Conservation (phyloP, 164 flowering plant species). For the Nymphaea thermarum region DNA sequence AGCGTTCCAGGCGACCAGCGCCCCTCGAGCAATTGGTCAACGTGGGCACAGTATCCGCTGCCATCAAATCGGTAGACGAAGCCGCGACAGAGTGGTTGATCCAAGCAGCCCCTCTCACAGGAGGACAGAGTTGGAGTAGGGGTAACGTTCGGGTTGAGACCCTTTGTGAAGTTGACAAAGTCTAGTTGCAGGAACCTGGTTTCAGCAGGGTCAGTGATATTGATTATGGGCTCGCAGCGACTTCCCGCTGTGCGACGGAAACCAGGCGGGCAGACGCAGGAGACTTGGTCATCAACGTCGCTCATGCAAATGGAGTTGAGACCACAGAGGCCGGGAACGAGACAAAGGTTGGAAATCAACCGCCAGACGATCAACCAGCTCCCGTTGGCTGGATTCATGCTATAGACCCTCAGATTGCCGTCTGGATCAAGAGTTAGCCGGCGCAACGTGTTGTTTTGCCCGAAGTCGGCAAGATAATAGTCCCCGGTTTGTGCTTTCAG, state of each 20-base stretch:
- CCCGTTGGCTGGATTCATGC: slow-evolving; percentile 14
- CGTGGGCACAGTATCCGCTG: slow-evolving; percentile 28
- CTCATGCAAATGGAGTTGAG: slow-evolving; percentile 34
- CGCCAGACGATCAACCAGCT: slow-evolving; percentile 44
- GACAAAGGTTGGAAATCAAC: slow-evolving; percentile 34
- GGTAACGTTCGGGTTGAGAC: background rate
- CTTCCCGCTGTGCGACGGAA: slow-evolving; percentile 7
- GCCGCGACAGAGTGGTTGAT: slow-evolving; percentile 28
- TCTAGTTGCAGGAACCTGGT: slow-evolving; percentile 44
- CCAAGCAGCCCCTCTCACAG: slow-evolving; percentile 27
- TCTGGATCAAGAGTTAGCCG: slow-evolving; percentile 42
- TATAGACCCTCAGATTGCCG: slow-evolving; percentile 48
- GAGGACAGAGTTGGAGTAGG: slow-evolving; percentile 7
- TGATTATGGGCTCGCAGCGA: slow-evolving; percentile 26
- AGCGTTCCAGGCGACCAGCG: slow-evolving; percentile 59
- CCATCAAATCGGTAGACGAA: slow-evolving; percentile 44
- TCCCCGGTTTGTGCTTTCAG: slow-evolving; percentile 1
- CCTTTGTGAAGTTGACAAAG: slow-evolving; percentile 43
- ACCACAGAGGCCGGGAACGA: slow-evolving; percentile 43
- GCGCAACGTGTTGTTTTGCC: background rate
- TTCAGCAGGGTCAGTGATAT: background rate
- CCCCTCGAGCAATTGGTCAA: slow-evolving; percentile 32
- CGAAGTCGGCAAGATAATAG: slow-evolving; percentile 26
- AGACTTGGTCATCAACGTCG: slow-evolving; percentile 8
- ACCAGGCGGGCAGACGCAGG: slow-evolving; percentile 54